These are phyloP conservation scores for Moringa oleifera DNA, from an alignment of 345 rosid species.

Conservation along the genomic window DNA sequence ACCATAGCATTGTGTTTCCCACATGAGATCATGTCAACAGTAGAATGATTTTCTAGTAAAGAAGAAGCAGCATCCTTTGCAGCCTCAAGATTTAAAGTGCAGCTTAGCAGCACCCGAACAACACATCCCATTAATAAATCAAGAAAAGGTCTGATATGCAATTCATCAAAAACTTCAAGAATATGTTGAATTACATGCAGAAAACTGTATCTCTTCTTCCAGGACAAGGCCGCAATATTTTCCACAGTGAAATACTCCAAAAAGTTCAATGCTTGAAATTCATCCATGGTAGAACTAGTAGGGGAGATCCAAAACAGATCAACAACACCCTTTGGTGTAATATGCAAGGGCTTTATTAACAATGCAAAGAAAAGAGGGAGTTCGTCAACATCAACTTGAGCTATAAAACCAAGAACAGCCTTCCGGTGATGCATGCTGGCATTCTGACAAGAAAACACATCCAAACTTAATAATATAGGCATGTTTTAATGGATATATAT, in stretches of 20 bases:
- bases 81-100: slow-evolving; percentile 35
- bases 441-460: slow-evolving; percentile 38
- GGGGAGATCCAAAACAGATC: slow-evolving; percentile 37
- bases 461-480: slow-evolving; percentile 3
- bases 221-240: slow-evolving; percentile 44
- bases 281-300: slow-evolving; percentile 31
- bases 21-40: slow-evolving; percentile 16
- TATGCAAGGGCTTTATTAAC: slow-evolving; percentile 70
- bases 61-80: slow-evolving; percentile 33
- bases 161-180: slow-evolving; percentile 73
- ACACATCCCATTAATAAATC: slow-evolving; percentile 81
- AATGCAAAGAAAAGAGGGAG: slow-evolving; percentile 71
- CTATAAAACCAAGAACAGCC: slow-evolving; percentile 76
- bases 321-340: slow-evolving; percentile 46
- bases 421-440: slow-evolving; percentile 68
- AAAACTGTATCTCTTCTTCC: slow-evolving; percentile 75
- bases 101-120: slow-evolving; percentile 60
- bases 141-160: slow-evolving; percentile 64
- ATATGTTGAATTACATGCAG: slow-evolving; percentile 79
- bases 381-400: slow-evolving; percentile 67
- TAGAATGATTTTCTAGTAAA: slow-evolving; percentile 15
- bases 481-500: neutral
- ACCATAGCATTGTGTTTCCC: slow-evolving; percentile 24
- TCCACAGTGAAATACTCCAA: slow-evolving; percentile 57
- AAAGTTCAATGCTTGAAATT: slow-evolving; percentile 40